Evolutionary conservation across 306 rosid genomes (phyloP).

Genomic region (Macrotyloma uniflorum): DNA sequence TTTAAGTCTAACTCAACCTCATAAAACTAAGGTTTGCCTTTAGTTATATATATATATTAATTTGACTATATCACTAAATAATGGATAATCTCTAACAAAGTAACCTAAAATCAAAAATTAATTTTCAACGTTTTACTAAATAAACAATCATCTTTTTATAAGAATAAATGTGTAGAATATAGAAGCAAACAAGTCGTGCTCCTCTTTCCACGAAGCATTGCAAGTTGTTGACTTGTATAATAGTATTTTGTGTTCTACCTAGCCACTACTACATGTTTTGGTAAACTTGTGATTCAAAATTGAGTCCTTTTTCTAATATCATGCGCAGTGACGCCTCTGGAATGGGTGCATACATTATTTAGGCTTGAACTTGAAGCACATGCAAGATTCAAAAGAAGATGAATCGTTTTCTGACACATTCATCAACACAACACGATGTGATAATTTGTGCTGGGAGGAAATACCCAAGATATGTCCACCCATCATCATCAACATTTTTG

Average conservation of each 20-base stretch:
- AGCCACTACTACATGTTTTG: background rate
- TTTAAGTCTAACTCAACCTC: too few relatives aligned
- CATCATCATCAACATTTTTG: background rate
- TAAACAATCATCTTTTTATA: too few relatives aligned
- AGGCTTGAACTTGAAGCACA: conserved; percentile 36
- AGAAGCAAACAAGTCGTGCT: background rate
- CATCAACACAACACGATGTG: background rate
- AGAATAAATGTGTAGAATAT: too few relatives aligned
- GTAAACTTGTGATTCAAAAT: background rate
- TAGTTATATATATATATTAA: too few relatives aligned
- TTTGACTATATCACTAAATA: too few relatives aligned
- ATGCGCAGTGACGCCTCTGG: background rate
- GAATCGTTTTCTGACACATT: conserved; percentile 31
- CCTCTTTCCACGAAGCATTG: background rate
- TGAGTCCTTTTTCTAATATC: background rate
- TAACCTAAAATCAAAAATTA: too few relatives aligned
- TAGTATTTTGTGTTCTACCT: background rate
- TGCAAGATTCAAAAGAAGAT: conserved; percentile 29
- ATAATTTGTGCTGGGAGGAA: background rate
- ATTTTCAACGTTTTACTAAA: too few relatives aligned
- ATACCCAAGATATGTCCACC: conserved; percentile 2
- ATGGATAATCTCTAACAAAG: too few relatives aligned
- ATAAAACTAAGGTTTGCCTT: too few relatives aligned
- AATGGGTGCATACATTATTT: background rate
- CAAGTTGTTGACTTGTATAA: background rate